Evolutionary conservation across 768 basidiomycete genomes (phyloP).

Genomic region (Rubroboletus pulcherrimus): DNA sequence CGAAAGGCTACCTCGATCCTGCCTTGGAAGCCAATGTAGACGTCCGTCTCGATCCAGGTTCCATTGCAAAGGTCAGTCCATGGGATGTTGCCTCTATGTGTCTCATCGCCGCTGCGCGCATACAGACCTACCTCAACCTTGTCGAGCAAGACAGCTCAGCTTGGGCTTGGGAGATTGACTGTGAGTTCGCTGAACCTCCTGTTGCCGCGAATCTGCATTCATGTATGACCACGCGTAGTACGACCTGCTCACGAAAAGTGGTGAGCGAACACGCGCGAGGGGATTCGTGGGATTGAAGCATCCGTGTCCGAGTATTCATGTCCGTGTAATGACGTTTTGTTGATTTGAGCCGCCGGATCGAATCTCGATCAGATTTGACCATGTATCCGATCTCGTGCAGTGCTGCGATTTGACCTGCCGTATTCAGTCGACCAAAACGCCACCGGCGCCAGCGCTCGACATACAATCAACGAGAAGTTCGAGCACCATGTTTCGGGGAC

Average conservation of each 20-base stretch:
- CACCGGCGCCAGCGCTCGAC: neutral
- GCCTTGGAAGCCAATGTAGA: slow-evolving; percentile 46
- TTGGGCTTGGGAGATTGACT: slow-evolving; percentile 78
- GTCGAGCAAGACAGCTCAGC: slow-evolving; percentile 66
- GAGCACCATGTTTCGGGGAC: neutral
- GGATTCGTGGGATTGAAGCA: neutral
- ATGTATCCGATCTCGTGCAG: neutral
- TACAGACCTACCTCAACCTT: slow-evolving; percentile 63
- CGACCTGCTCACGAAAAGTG: slow-evolving; percentile 55
- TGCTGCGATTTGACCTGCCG: neutral
- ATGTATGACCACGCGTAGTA: slow-evolving; percentile 25
- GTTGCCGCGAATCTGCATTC: neutral
- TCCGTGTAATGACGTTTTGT: neutral
- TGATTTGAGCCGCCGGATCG: neutral
- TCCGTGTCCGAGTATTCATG: neutral
- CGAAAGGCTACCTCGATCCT: slow-evolving; percentile 27
- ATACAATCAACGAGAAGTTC: neutral
- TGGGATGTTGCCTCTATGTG: neutral
- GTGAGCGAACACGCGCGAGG: slow-evolving; percentile 24
- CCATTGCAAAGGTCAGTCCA: slow-evolving; percentile 60
- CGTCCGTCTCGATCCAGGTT: slow-evolving; percentile 53
- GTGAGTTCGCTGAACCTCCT: slow-evolving; percentile 38
- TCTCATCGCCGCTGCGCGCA: neutral
- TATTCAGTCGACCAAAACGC: too few relatives aligned
- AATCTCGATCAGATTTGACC: neutral